phyloP scores from a whole-genome alignment of 768 basidiomycete genomes.

The Inosperma sp. region DNA sequence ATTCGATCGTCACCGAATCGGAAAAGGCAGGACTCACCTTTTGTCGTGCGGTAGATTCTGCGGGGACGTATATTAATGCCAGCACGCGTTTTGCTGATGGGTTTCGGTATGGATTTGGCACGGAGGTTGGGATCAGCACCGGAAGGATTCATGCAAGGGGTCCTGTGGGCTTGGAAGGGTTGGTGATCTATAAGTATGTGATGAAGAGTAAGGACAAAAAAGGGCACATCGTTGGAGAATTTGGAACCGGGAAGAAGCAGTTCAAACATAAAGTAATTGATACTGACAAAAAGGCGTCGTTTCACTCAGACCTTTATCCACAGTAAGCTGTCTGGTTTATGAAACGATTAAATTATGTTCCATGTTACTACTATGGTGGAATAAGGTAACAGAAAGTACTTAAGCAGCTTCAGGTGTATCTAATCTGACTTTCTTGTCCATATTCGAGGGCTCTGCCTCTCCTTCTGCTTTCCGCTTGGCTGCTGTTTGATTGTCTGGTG shows the following conservation, averaged over 20 bases:
- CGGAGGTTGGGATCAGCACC: constrained; percentile 97
- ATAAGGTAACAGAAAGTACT: background rate
- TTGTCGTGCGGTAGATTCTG: constrained; percentile 84
- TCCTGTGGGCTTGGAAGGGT: constrained; percentile 89
- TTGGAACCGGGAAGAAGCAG: constrained; percentile 68
- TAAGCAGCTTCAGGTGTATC: constrained; percentile 35
- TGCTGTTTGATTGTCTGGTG: constrained; percentile 33
- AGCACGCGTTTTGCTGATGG: constrained; percentile 97
- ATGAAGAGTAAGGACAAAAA: constrained; percentile 65
- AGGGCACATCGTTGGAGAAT: constrained; percentile 87
- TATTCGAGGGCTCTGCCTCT: constrained; percentile 40
- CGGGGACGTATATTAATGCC: constrained; percentile 92
- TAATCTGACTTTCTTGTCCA: constrained; percentile 64
- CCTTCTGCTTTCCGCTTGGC: constrained; percentile 72
- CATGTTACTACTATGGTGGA: background rate
- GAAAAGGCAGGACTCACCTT: constrained; percentile 62
- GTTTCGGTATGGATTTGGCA: constrained; percentile 94
- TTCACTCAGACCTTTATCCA: constrained; percentile 5
- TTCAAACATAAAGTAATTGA: constrained; percentile 62
- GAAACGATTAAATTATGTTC: constrained; percentile 1
- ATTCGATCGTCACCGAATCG: constrained; percentile 84
- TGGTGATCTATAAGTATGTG: constrained; percentile 96
- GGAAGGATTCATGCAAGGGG: constrained; percentile 95
- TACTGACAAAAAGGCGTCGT: constrained; percentile 44
- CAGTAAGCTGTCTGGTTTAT: constrained; percentile 1